Evolutionary conservation across 257 asterid species (phyloP), one percentile per base, ranked within the genome.

Genomic region (Solanum pimpinellifolium): DNA sequence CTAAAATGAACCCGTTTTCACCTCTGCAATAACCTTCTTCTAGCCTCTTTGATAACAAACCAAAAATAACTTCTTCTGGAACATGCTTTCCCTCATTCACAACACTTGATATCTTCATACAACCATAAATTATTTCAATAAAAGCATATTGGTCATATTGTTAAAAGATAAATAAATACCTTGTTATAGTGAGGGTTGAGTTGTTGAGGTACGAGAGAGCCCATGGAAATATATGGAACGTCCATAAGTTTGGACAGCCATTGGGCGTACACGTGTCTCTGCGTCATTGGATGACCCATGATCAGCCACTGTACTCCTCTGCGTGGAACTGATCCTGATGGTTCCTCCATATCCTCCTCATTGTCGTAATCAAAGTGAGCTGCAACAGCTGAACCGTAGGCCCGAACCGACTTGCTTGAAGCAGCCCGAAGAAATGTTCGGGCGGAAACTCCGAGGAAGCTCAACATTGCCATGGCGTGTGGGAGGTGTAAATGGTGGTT

Each of bases 251-350:
- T 90, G 33, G 98, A 92, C 8, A 95, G 95, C 80, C 98, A 90
- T 78, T 91, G 91, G 76, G 98, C 98, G 88, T 97, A 97, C 39
- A 94, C 92, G 89, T 93, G 98, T 75, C 98, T 91, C 89, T 92
- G 90, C 0, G 90, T 96, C 95, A 90, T 85, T 68, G 98, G 99
- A 88, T 97, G 94, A 18, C 98, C 98, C 86, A 97, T 94, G 89
- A 97, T 94, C 90, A 97, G 96, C 99, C 99, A 97, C 86, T 95
- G 98, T 0, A 94, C 93, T 11, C 98, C 98, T 27, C 99, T 92
- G 39, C 89, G 91, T 31, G 94, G 90, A 29, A 91, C 90, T 93
- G 94, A 94, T 37, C 90, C 91, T 44, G 92, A 95, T 23, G 93
- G 90, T 42, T 92, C 96, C 91, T 88, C 95, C 89, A 89, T 83